These are phyloP conservation scores for Carnegiea gigantea DNA, from an alignment of 179 eudicot species.

Conservation along the genomic window DNA sequence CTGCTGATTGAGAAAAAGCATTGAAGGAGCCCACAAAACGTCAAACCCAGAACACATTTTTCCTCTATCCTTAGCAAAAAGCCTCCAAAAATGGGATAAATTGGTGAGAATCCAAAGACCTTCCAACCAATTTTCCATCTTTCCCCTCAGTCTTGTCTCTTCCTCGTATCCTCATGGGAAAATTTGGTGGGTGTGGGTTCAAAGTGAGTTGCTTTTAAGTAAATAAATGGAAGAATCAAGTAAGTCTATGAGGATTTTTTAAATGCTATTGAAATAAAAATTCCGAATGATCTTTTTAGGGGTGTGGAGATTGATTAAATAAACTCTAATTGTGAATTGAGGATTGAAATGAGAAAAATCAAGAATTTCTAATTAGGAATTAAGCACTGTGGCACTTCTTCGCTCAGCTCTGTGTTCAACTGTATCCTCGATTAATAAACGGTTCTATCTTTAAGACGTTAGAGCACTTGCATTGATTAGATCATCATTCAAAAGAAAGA, in stretches of 20 bases:
- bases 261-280: not conserved
- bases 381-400: no score
- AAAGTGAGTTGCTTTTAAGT: conserved; percentile 3
- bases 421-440: no score
- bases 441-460: no score
- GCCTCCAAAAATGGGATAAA: conserved; percentile 25
- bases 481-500: no score
- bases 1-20: conserved; percentile 50
- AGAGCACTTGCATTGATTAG: no score
- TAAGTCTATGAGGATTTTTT: no score
- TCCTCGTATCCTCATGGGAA: conserved; percentile 3
- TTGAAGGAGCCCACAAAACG: conserved; percentile 54
- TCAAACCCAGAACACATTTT: conserved; percentile 40
- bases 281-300: not conserved
- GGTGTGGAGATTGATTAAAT: not conserved
- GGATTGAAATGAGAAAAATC: no score
- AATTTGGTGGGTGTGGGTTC: conserved; percentile 3
- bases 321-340: no score
- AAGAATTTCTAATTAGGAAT: no score
- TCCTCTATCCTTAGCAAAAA: conserved; percentile 13
- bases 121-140: conserved; percentile 20
- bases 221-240: not conserved
- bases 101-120: conserved; percentile 44
- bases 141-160: conserved; percentile 6
- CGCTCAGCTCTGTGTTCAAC: no score